Conservation (phyloP, 345 rosid genomes). For the Heritiera littoralis region DNA sequence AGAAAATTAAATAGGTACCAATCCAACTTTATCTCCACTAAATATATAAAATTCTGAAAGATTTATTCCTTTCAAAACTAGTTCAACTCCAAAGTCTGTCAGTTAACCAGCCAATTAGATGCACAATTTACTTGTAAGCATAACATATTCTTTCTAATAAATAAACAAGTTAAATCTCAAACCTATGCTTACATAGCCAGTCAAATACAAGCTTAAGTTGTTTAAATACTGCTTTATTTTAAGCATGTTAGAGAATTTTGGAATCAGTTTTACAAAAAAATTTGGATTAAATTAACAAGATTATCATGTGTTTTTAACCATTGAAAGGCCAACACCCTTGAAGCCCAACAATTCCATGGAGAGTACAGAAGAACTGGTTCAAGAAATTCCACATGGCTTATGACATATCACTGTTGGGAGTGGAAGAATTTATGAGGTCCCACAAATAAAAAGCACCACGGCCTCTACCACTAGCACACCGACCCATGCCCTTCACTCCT, state of each 20-base stretch:
- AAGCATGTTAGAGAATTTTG: constrained; percentile 30
- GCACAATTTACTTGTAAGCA: neutral
- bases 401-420: constrained; percentile 20
- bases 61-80: constrained; percentile 19
- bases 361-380: constrained; percentile 25
- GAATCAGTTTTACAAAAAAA: constrained; percentile 28
- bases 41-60: neutral
- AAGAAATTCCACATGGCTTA: constrained; percentile 33
- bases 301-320: constrained; percentile 31
- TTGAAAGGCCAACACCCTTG: constrained; percentile 30
- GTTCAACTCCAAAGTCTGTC: constrained; percentile 13
- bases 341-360: constrained; percentile 28
- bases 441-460: constrained; percentile 21
- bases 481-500: constrained; percentile 34
- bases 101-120: constrained; percentile 17
- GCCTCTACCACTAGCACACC: constrained; percentile 25
- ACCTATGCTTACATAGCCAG: constrained; percentile 15
- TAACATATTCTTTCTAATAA: constrained; percentile 15
- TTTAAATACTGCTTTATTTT: neutral
- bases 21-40: constrained; percentile 10
- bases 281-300: constrained; percentile 15
- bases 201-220: neutral
- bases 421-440: constrained; percentile 8
- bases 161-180: constrained; percentile 15
- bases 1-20: neutral